phyloP scores from a whole-genome alignment of 2,329 filamentous ascomycete species.

The Exophiala sp. region DNA sequence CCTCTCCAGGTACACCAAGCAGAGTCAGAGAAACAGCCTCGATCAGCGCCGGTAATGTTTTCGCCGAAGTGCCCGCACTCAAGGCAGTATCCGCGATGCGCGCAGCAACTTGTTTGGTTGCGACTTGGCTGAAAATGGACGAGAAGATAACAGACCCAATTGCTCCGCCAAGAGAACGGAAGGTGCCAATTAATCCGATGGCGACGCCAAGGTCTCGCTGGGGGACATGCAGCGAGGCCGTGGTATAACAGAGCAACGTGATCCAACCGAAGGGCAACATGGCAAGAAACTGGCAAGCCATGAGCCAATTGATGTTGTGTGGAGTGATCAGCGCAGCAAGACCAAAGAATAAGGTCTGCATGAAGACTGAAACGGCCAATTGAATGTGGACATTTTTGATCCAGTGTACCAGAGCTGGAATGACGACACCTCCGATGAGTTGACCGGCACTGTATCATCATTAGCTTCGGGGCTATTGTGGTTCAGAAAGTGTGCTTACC shows the following conservation, averaged over 20 bases:
- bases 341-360: conserved; percentile 21
- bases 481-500: conserved; percentile 7
- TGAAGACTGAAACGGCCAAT: conserved; percentile 20
- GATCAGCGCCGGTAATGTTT: conserved; percentile 17
- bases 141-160: conserved; percentile 21
- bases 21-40: conserved; percentile 17
- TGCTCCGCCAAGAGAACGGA: conserved; percentile 17
- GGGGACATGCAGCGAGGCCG: conserved; percentile 19
- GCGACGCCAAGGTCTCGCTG: conserved; percentile 20
- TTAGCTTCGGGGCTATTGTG: neutral
- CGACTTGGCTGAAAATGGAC: conserved; percentile 19
- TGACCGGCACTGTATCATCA: conserved; percentile 14
- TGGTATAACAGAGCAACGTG: conserved; percentile 20
- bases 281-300: conserved; percentile 20
- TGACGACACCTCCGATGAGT: conserved; percentile 20
- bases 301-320: conserved; percentile 21
- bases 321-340: conserved; percentile 19
- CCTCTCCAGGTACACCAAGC: conserved; percentile 17
- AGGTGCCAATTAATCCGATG: conserved; percentile 21
- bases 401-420: conserved; percentile 17
- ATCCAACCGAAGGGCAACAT: conserved; percentile 23
- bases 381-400: conserved; percentile 21
- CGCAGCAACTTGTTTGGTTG: conserved; percentile 10
- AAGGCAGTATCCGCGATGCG: conserved; percentile 10
- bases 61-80: conserved; percentile 4